phyloP scores from a whole-genome alignment of 805 yeast genomes.

The Clavispora asparagi region DNA sequence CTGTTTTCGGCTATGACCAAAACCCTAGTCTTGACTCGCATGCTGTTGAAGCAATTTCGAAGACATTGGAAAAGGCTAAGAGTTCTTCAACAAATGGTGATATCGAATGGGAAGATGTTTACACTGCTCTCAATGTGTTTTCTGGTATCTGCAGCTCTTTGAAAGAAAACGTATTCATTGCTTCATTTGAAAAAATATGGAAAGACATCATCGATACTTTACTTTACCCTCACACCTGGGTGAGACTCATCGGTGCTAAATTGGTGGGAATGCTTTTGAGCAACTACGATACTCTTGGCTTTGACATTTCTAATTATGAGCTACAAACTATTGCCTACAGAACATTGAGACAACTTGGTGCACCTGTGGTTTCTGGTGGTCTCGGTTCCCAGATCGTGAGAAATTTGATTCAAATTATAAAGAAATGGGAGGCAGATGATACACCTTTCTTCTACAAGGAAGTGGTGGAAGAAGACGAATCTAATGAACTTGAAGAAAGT shows the following conservation, averaged over 20 bases:
- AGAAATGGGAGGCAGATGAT: slow-evolving; percentile 52
- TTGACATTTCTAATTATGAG: slow-evolving; percentile 37
- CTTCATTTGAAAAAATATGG: slow-evolving; percentile 44
- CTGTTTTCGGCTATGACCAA: slow-evolving; percentile 40
- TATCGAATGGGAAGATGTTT: slow-evolving; percentile 73
- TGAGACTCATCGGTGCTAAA: slow-evolving; percentile 62
- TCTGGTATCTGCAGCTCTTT: slow-evolving; percentile 36
- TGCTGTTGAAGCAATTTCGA: slow-evolving; percentile 20
- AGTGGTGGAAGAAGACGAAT: slow-evolving; percentile 19
- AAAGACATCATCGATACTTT: slow-evolving; percentile 45
- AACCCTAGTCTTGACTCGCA: slow-evolving; percentile 36
- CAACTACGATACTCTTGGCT: slow-evolving; percentile 29
- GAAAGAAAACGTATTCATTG: slow-evolving; percentile 24
- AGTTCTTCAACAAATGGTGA: slow-evolving; percentile 33
- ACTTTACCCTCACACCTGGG: slow-evolving; percentile 90
- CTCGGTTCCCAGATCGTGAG: slow-evolving; percentile 63
- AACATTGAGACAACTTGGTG: slow-evolving; percentile 72
- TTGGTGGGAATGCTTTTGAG: slow-evolving; percentile 50
- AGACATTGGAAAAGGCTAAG: slow-evolving; percentile 24
- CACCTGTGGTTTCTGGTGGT: slow-evolving; percentile 63
- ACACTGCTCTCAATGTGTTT: slow-evolving; percentile 55
- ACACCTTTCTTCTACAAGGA: slow-evolving; percentile 27
- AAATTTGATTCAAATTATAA: slow-evolving; percentile 55
- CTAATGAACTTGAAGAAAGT: not conserved
- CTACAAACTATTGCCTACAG: slow-evolving; percentile 67